phyloP scores from a whole-genome alignment of 768 basidiomycete species.

The Udeniomyces megalosporus region DNA sequence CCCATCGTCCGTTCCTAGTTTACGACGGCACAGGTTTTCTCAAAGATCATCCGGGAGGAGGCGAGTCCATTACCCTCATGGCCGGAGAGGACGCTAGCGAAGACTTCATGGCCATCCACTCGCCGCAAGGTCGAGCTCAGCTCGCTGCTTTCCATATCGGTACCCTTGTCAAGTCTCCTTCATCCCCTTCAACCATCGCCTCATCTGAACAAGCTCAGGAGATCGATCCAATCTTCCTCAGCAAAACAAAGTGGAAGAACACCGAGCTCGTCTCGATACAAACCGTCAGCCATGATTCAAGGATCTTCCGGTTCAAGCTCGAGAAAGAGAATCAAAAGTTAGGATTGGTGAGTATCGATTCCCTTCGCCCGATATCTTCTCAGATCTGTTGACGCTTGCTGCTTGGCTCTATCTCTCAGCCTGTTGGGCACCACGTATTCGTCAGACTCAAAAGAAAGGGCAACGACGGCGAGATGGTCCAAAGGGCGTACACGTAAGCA shows the following conservation, averaged over 20 bases:
- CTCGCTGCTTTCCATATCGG: constrained; percentile 39
- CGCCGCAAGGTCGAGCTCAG: constrained; percentile 36
- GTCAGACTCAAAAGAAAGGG: constrained; percentile 35
- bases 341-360: constrained; percentile 30
- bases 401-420: constrained; percentile 15
- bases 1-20: no score
- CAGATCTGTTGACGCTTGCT: neutral
- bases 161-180: constrained; percentile 27
- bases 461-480: constrained; percentile 35
- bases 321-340: constrained; percentile 33
- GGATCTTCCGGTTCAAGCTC: constrained; percentile 39
- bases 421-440: constrained; percentile 46
- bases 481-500: constrained; percentile 39
- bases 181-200: constrained; percentile 4
- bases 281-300: constrained; percentile 37
- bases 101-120: constrained; percentile 50
- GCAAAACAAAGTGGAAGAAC: constrained; percentile 38
- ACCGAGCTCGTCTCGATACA: constrained; percentile 32
- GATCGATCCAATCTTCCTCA: constrained; percentile 32
- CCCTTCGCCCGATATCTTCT: no score
- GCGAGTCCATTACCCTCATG: constrained; percentile 39
- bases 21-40: constrained; percentile 42
- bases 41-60: constrained; percentile 44
- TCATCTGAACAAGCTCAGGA: neutral
- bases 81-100: constrained; percentile 48